Base-by-base conservation (phyloP, 148 eudicot genomes). In the Fagopyrum tataricum region DNA sequence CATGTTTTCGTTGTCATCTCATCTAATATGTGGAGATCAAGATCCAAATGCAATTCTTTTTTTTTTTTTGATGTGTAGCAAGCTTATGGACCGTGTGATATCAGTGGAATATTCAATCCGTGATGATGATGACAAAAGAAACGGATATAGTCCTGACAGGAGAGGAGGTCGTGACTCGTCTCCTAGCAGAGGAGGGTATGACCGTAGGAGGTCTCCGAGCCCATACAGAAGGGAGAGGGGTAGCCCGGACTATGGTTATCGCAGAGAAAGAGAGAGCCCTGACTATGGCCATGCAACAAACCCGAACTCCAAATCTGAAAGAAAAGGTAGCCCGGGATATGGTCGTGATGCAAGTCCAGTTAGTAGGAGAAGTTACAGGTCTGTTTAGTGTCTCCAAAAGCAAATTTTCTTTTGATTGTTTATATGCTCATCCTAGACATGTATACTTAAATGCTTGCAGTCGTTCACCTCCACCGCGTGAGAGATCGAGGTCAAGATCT, bases 21-120 rank as follows among this genome's bases (percentile, higher is more conserved):
- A 18, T 24, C 39, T 11, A 4, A 18, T 49, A 2, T 13, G 18
- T 72, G 42, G 12, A 9, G 14, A 11, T 44, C 21, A 43, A 43
- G 23, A 15, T 70, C 46, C 41, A 13, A 47, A 17, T 46, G 20
- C 17, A 55, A 51, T 23, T 56, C 43, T 77, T 20, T 31, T 11
- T 41, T 43, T 68, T 10, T 75, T 14, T 26, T 3, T 5, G 15
- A 20, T 42, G 39, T 51, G 5, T 87, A 89, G 96, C 82, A 86
- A 88, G 84, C 80, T 91, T 52, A 79, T 91, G 89, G 96, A 87
- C 70, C 84, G 91, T 39, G 91, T 88, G 52, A 85, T 91, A 71
- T 87, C 93, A 5, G 96, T 91, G 75, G 96, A 91, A 74, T 91
- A 85, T 82, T 87, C 96, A n/a, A 79, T 85, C 20, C 79, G 87